Conservation (phyloP, 1,284 basidiomycete species). For the Rhizopogon hawkerae region DNA sequence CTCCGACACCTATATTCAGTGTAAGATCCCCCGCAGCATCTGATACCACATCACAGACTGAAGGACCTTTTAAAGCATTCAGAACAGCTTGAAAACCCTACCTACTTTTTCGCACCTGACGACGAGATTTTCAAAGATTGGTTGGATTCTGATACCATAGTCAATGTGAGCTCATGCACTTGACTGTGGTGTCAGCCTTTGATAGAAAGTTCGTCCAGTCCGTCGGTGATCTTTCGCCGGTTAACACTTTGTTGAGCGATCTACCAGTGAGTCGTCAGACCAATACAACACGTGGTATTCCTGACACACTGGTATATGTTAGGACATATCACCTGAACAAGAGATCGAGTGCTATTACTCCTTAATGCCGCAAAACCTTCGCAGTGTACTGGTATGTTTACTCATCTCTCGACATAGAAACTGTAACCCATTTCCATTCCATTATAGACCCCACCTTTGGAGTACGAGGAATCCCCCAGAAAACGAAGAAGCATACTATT, state of each 20-base stretch:
- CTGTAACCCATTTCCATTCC: not conserved
- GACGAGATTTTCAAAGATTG: conserved; percentile 12
- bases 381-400: conserved; percentile 23
- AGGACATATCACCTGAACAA: conserved; percentile 25
- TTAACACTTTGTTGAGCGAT: conserved; percentile 17
- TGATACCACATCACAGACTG: not conserved
- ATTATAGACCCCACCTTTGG: conserved; percentile 19
- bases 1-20: not conserved
- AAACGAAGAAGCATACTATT: conserved; percentile 25
- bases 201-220: conserved; percentile 9
- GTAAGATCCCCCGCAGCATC: conserved; percentile 2
- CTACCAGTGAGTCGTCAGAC: conserved; percentile 22
- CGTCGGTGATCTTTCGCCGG: conserved; percentile 17
- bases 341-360: conserved; percentile 17
- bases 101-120: conserved; percentile 2
- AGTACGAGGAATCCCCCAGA: conserved; percentile 6
- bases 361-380: conserved; percentile 24
- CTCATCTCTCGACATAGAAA: not conserved
- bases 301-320: conserved; percentile 16
- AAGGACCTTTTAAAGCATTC: conserved; percentile 3
- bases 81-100: conserved; percentile 4
- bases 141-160: conserved; percentile 19
- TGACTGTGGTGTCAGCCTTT: not conserved
- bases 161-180: conserved; percentile 17
- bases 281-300: conserved; percentile 15